Percentiles rank a stretch among this genome's conserved stretches.
phyloP scores from a whole-genome alignment of 768 basidiomycete genomes.

The Mycena polygramma region DNA sequence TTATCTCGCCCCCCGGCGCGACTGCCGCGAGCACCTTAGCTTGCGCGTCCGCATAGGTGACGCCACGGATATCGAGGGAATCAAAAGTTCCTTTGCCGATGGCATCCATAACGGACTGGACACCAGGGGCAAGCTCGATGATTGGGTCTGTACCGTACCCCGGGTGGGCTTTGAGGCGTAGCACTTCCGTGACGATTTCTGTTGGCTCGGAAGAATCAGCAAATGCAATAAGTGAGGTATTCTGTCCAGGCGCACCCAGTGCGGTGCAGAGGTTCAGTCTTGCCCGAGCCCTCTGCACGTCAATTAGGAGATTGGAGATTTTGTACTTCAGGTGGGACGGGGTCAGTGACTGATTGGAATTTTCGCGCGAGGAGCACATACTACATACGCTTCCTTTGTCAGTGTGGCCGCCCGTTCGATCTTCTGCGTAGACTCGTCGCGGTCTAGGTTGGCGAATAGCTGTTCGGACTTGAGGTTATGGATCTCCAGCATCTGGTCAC shows the following conservation, averaged over 20 bases:
- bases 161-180: neutral
- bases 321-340: neutral
- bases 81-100: too few species aligned
- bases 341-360: neutral
- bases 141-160: too few species aligned
- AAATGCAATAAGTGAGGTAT: neutral
- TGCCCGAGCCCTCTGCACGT: neutral
- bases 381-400: neutral
- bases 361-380: neutral
- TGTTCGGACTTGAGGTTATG: too few species aligned
- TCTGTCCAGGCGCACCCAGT: neutral
- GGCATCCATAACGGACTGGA: too few species aligned
- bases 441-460: too few species aligned
- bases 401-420: neutral
- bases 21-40: too few species aligned
- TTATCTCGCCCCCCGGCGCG: too few species aligned
- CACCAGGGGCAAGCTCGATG: too few species aligned
- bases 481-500: neutral
- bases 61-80: too few species aligned
- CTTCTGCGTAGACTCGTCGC: too few species aligned
- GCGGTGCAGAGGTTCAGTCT: neutral
- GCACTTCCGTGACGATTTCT: neutral
- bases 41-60: too few species aligned
- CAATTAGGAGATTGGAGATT: neutral
- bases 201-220: neutral